Conservation (phyloP, 148 eudicot genomes). For the Fagopyrum tataricum region DNA sequence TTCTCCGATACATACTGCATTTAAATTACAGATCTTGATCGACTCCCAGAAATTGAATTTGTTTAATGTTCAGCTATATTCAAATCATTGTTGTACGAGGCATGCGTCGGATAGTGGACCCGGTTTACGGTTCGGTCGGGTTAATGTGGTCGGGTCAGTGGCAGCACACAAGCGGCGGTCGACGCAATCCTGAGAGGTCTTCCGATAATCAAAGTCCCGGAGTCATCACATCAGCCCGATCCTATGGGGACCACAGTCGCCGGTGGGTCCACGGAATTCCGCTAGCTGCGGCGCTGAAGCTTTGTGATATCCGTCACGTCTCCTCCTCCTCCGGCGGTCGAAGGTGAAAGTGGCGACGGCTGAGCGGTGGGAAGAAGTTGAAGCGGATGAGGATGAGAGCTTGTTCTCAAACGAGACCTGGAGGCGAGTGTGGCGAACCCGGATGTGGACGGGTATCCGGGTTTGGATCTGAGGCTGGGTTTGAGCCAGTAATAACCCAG, state of each 20-base stretch:
- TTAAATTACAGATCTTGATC: background rate
- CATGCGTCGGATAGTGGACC: constrained; percentile 73
- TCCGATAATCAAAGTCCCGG: constrained; percentile 28
- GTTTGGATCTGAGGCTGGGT: constrained; percentile 5
- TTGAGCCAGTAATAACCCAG: background rate
- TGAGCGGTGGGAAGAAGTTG: constrained; percentile 4
- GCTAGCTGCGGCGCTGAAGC: constrained; percentile 6
- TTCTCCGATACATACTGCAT: background rate
- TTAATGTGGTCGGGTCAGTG: constrained; percentile 51
- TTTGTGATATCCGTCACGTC: constrained; percentile 43
- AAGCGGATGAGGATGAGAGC: constrained; percentile 3
- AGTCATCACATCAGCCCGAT: constrained; percentile 16
- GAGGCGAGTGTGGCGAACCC: constrained; percentile 20
- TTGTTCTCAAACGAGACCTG: constrained; percentile 34
- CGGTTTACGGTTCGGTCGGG: constrained; percentile 64
- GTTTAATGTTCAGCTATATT: constrained; percentile 37
- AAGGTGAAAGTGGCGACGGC: background rate
- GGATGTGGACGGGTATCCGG: constrained; percentile 12
- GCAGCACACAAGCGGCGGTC: constrained; percentile 55
- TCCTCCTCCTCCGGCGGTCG: constrained; percentile 9
- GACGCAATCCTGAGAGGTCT: constrained; percentile 52
- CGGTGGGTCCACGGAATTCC: background rate
- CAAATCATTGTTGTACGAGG: constrained; percentile 60
- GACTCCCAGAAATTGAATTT: background rate
- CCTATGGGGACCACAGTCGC: constrained; percentile 18